Conservation (phyloP, 1,284 basidiomycete species). For the Erythrobasidium hasegawianum region DNA sequence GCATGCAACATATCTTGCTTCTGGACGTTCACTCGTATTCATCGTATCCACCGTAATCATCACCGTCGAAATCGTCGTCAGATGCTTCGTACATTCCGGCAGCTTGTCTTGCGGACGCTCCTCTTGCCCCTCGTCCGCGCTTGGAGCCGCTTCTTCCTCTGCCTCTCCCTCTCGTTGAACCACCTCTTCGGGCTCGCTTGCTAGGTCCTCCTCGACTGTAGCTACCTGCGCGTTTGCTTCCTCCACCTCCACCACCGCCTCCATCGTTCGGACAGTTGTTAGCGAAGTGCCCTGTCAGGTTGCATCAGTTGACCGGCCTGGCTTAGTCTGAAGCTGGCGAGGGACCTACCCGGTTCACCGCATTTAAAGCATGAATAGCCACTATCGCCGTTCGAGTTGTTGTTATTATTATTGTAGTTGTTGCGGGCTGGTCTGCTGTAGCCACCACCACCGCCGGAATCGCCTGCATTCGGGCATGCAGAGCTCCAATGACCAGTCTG, state of each 20-base stretch:
- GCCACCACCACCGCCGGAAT: constrained; percentile 18
- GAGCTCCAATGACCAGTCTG: constrained; percentile 40
- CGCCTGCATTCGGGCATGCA: constrained; percentile 47
- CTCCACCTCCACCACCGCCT: too few species aligned
- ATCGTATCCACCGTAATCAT: constrained; percentile 2
- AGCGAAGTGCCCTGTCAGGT: too few species aligned
- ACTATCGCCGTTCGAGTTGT: too few species aligned
- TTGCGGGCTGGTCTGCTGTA: not conserved
- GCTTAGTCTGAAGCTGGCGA: too few species aligned
- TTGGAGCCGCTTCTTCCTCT: not conserved
- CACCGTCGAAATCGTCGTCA: not conserved
- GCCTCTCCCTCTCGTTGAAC: not conserved
- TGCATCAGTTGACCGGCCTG: too few species aligned
- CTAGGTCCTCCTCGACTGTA: too few species aligned
- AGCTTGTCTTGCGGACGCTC: not conserved
- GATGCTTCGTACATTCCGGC: constrained; percentile 1
- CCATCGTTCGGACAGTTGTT: too few species aligned
- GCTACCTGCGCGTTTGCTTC: too few species aligned
- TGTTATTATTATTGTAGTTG: not conserved
- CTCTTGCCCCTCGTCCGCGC: constrained; percentile 1
- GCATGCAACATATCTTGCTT: too few species aligned
- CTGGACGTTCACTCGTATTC: not conserved
- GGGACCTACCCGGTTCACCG: too few species aligned
- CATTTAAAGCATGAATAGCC: too few species aligned
- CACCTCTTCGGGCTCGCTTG: not conserved